A percentile compares a stretch with the other conserved stretches of the same genome.
phyloP scores from a whole-genome alignment of 2,329 filamentous ascomycete genomes.

The Trichoderma citrinoviride region DNA sequence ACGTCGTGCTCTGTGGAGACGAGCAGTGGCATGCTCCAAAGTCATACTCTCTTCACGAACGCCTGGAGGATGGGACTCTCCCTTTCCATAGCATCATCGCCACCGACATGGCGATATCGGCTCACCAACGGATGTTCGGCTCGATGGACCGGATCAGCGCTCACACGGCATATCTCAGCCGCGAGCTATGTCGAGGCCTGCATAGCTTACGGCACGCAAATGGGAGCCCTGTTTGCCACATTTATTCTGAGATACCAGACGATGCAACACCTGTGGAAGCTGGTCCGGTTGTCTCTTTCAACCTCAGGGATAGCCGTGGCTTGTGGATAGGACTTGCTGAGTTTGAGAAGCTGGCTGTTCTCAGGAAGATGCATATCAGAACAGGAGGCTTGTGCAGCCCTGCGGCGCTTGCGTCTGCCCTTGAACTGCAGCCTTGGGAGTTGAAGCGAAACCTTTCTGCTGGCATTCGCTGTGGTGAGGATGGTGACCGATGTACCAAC shows the following conservation, averaged over 20 bases:
- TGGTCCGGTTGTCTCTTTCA: constrained; percentile 82
- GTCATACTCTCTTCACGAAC: constrained; percentile 67
- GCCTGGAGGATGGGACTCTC: constrained; percentile 85
- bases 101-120: constrained; percentile 68
- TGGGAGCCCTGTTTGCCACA: constrained; percentile 58
- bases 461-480: constrained; percentile 79
- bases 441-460: constrained; percentile 80
- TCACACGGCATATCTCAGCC: constrained; percentile 67
- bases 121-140: constrained; percentile 67
- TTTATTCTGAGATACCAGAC: constrained; percentile 53
- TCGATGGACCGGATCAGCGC: constrained; percentile 66
- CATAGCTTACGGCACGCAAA: constrained; percentile 66
- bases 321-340: constrained; percentile 79
- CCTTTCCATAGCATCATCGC: constrained; percentile 90
- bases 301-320: constrained; percentile 66
- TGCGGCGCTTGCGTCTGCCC: constrained; percentile 71
- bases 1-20: constrained; percentile 76
- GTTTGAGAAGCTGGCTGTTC: constrained; percentile 78
- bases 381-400: constrained; percentile 92
- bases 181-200: constrained; percentile 58
- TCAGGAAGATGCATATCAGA: constrained; percentile 78
- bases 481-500: constrained; percentile 76
- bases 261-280: constrained; percentile 39
- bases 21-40: constrained; percentile 84
- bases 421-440: constrained; percentile 76